Base-by-base conservation (phyloP, 768 basidiomycete species). In the Suillus subaureus region DNA sequence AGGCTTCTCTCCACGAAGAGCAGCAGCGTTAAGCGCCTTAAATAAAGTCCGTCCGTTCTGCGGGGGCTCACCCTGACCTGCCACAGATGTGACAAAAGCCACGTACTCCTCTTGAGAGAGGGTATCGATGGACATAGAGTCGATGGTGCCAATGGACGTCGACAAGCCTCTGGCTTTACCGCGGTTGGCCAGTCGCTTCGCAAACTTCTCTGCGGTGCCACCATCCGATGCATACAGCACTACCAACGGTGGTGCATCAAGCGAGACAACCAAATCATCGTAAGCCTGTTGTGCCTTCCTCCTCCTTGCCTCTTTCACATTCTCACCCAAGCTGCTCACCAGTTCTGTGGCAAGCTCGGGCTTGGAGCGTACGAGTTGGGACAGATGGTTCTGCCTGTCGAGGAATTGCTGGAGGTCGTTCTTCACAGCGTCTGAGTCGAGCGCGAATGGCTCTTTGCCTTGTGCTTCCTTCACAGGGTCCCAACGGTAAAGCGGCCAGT, bases 401-500 rank as follows among this genome's bases (percentile, higher is more conserved):
- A 99, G 89, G 87, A 99, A 99, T 70, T 90, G 84, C 75, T 90
- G 88, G 26, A 99, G 82, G 72, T 97, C 97, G 66, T 93, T 90
- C 85, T 98, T 99, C 79, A 99, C 87, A 37, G 90, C 84, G 70
- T 97, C 94, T 4, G 94, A 96, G 79, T 99, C 97, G 65, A 99
- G 88, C 15, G 86, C 84, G 82, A 99, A 99, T 18, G 93, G 91
- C 68, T 96, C 94, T 73, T 89, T 83, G 49, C 91, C 91, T 52
- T 77, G 78, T 31, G 77, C 79, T 71, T 96, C 93, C 76, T 92
- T 91, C 71, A 85, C 84, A 0, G 97, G 97, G 77, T 99, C 90
- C 96, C 97, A 99, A 64, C 97, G 87, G 83, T 99, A 99, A 61
- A 99, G 82, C 0, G 97, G 97, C 97, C 97, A 99, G 79, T 96